phyloP scores from a whole-genome alignment of 2,329 filamentous ascomycete species.

The Apiospora arundinis region DNA sequence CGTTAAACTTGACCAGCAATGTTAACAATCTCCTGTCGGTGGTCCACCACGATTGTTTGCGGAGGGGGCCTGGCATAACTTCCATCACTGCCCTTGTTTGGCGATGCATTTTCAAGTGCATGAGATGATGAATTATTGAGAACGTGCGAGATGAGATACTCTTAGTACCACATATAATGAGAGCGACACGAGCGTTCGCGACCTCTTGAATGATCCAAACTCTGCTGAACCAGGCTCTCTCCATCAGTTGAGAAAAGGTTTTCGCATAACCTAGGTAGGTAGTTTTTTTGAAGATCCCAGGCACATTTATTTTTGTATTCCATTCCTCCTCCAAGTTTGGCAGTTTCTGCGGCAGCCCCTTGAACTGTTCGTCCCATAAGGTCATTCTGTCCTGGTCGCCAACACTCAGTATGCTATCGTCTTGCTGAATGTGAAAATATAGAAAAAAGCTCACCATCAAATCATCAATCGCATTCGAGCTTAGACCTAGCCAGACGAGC shows the following conservation, averaged over 20 bases:
- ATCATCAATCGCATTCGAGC: background rate
- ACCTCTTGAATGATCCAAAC: constrained; percentile 21
- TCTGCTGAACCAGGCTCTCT: constrained; percentile 7
- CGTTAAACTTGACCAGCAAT: background rate
- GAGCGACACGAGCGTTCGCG: background rate
- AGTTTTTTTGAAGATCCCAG: too few species aligned
- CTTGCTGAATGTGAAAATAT: background rate
- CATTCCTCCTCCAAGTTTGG: background rate
- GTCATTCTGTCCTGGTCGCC: background rate
- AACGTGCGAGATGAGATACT: background rate
- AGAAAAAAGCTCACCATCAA: background rate
- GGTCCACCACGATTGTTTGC: background rate
- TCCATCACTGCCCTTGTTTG: background rate
- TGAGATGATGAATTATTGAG: background rate
- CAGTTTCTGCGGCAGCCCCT: fast-evolving
- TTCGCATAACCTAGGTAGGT: fast-evolving
- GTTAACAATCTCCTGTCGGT: background rate
- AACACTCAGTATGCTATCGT: background rate
- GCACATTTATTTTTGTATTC: fast-evolving
- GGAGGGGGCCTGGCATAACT: background rate
- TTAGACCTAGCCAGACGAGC: constrained; percentile 29
- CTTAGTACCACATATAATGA: background rate
- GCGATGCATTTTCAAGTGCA: background rate
- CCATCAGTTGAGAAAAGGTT: background rate
- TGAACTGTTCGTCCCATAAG: background rate